Conservation (phyloP, 139 green algal species). For the Eudorina sp. region DNA sequence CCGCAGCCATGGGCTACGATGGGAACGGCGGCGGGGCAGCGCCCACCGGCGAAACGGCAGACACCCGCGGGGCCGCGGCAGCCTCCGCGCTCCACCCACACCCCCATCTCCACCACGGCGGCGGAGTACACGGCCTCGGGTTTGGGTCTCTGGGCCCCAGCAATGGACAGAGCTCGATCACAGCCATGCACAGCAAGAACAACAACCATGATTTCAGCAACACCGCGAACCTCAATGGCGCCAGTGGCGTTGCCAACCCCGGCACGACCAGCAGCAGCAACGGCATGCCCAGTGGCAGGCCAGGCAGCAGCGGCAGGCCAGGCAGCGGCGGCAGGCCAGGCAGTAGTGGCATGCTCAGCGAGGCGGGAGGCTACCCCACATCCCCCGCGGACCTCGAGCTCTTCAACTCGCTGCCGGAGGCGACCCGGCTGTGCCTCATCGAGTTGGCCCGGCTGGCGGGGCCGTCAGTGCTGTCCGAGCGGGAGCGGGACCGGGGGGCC, state of each 20-base stretch:
- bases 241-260: too few species aligned
- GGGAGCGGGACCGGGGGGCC: not conserved
- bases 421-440: slow-evolving; percentile 28
- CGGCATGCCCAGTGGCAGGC: not conserved
- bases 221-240: too few species aligned
- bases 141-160: not conserved
- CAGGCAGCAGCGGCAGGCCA: not conserved
- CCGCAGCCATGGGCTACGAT: not conserved
- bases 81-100: too few species aligned
- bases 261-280: not conserved
- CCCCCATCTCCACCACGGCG: too few species aligned
- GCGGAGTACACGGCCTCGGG: not conserved
- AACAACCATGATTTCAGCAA: too few species aligned
- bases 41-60: too few species aligned
- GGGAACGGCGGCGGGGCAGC: not conserved
- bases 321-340: not conserved
- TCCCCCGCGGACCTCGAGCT: not conserved
- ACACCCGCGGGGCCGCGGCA: too few species aligned
- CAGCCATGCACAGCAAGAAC: too few species aligned
- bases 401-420: slow-evolving; percentile 31
- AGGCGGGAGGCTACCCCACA: not conserved
- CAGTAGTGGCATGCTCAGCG: not conserved
- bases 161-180: too few species aligned
- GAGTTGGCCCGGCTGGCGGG: slow-evolving; percentile 37
- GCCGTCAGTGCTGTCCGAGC: not conserved